Percentiles rank a stretch among this genome's conserved stretches.
These are phyloP conservation scores for Myriosclerotinia curreyana DNA, from an alignment of 2,329 filamentous ascomycete genomes.

Conservation along the genomic window DNA sequence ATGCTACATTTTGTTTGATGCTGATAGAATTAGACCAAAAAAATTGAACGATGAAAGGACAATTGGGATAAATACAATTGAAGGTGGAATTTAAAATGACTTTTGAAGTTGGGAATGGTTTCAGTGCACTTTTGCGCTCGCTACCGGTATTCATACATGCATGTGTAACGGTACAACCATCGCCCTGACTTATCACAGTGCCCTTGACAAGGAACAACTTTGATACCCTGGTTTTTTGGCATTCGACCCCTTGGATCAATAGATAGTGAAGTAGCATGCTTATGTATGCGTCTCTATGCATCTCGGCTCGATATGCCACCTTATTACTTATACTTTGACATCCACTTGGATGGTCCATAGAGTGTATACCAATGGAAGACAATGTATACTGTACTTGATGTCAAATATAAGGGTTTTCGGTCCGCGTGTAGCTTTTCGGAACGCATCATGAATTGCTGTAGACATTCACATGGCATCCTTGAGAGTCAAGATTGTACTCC, in stretches of 20 bases:
- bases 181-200: not conserved
- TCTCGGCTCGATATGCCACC: not conserved
- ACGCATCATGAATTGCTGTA: not conserved
- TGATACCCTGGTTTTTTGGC: not conserved
- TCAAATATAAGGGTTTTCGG: not conserved
- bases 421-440: constrained; percentile 3
- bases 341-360: not conserved
- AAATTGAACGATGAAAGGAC: too few relatives aligned
- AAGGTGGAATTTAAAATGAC: too few relatives aligned
- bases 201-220: not conserved
- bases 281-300: not conserved
- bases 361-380: not conserved
- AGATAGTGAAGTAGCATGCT: not conserved
- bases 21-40: too few relatives aligned
- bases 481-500: too few relatives aligned
- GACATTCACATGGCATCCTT: not conserved
- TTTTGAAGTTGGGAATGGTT: too few relatives aligned
- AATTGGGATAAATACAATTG: too few relatives aligned
- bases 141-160: not conserved
- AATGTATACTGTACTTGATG: not conserved
- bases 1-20: too few relatives aligned
- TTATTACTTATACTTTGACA: not conserved
- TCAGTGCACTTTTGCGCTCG: constrained; percentile 2
- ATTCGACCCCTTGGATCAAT: not conserved
- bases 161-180: not conserved